These are phyloP conservation scores for Hirsutella thompsonii DNA, from an alignment of 2,329 filamentous ascomycete species.

Conservation along the genomic window DNA sequence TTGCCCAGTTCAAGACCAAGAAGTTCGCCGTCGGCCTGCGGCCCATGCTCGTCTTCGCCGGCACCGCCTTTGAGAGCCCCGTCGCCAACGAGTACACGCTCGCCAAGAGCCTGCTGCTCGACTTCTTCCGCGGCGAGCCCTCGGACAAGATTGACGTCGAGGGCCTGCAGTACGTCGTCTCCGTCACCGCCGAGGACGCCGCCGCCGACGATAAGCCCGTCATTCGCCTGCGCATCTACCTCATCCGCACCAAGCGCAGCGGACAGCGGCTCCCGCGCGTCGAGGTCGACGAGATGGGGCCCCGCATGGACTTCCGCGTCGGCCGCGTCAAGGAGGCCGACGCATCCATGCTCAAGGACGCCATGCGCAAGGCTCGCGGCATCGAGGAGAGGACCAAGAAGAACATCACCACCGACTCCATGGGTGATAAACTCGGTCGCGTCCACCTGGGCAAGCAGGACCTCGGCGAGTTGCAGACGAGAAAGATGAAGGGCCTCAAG, in stretches of 20 bases:
- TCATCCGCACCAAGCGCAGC: conserved; percentile 73
- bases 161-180: conserved; percentile 82
- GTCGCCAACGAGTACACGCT: conserved; percentile 69
- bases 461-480: conserved; percentile 73
- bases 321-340: conserved; percentile 73
- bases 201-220: conserved; percentile 36
- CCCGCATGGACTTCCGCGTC: conserved; percentile 81
- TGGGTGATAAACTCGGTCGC: conserved; percentile 93
- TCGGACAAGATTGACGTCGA: conserved; percentile 83
- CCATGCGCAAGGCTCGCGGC: conserved; percentile 72
- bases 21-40: conserved; percentile 72
- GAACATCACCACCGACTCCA: conserved; percentile 81
- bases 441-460: conserved; percentile 89
- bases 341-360: conserved; percentile 70
- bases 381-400: conserved; percentile 77
- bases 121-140: conserved; percentile 75
- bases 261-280: conserved; percentile 81
- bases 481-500: conserved; percentile 99
- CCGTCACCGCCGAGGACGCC: conserved; percentile 61
- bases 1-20: conserved; percentile 63
- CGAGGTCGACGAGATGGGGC: conserved; percentile 91
- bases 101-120: conserved; percentile 75
- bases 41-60: conserved; percentile 84
- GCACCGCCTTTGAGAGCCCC: conserved; percentile 74
- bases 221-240: conserved; percentile 66